phyloP scores from a whole-genome alignment of 2,329 filamentous ascomycete genomes.

The Fusarium neocosmosporiellum region DNA sequence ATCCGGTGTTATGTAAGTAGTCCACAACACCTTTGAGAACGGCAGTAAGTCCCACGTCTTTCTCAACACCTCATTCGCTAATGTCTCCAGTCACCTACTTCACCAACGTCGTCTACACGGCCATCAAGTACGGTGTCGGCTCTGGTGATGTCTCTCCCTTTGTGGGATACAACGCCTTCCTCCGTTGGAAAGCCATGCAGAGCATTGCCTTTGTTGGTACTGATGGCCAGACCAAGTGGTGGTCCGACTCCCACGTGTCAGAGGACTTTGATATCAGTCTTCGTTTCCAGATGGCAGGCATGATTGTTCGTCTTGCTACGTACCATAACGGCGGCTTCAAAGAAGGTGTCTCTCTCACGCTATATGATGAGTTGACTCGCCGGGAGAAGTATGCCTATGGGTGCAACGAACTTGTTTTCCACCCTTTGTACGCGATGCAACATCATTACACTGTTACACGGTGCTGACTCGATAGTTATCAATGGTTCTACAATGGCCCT shows the following conservation, averaged over 20 bases:
- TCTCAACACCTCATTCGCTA: not conserved
- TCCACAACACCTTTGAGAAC: slow-evolving; percentile 78
- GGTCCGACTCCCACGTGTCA: slow-evolving; percentile 81
- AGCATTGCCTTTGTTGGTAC: slow-evolving; percentile 38
- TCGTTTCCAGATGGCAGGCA: slow-evolving; percentile 76
- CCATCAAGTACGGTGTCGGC: slow-evolving; percentile 76
- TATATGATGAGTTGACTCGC: slow-evolving; percentile 77
- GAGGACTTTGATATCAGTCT: slow-evolving; percentile 84
- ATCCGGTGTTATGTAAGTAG: slow-evolving; percentile 82
- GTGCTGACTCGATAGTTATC: slow-evolving; percentile 34
- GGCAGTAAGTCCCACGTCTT: slow-evolving; percentile 46
- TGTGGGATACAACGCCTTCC: slow-evolving; percentile 81
- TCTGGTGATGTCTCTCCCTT: slow-evolving; percentile 80
- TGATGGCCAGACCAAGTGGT: slow-evolving; percentile 72
- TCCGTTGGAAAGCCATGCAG: slow-evolving; percentile 67
- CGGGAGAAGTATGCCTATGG: slow-evolving; percentile 82
- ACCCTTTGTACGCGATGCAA: slow-evolving; percentile 61
- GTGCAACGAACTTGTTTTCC: slow-evolving; percentile 77
- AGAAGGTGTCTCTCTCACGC: slow-evolving; percentile 78
- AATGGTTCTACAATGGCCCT: slow-evolving; percentile 71
- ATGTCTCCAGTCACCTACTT: slow-evolving; percentile 70
- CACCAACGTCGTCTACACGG: slow-evolving; percentile 80
- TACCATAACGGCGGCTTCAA: slow-evolving; percentile 79
- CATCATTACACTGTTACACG: rapidly evolving
- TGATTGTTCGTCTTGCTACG: slow-evolving; percentile 74